Conservation (phyloP, 202 grass and related monocot species). For the Miscanthus sacchariflorus region DNA sequence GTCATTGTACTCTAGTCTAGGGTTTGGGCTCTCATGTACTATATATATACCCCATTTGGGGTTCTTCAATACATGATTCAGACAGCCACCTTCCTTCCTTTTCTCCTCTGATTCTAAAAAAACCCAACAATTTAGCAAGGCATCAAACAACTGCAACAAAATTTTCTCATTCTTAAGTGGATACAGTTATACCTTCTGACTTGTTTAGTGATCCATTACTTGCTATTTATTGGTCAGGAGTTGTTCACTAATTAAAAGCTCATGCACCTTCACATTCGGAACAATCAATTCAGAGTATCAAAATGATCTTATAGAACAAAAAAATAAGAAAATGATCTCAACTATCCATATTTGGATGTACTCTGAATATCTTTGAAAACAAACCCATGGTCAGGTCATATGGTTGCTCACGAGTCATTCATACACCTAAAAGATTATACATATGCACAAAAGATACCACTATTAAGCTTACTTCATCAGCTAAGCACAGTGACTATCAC, state of each 20-base stretch:
- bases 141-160: neutral
- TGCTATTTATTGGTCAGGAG: neutral
- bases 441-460: slow-evolving; percentile 1
- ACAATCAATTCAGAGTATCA: neutral
- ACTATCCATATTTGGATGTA: slow-evolving; percentile 1
- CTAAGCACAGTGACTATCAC: slow-evolving; percentile 5
- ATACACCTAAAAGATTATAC: slow-evolving; percentile 46
- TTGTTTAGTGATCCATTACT: neutral
- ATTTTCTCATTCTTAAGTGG: neutral
- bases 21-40: too few relatives aligned
- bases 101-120: too few relatives aligned
- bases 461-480: slow-evolving; percentile 27
- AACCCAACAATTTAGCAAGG: slow-evolving; percentile 3
- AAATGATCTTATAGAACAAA: neutral
- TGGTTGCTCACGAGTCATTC: slow-evolving; percentile 14
- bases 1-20: too few relatives aligned
- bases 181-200: neutral
- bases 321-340: neutral
- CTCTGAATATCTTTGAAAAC: slow-evolving; percentile 3
- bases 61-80: too few relatives aligned
- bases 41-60: too few relatives aligned
- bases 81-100: too few relatives aligned
- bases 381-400: slow-evolving; percentile 9
- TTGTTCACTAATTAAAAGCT: neutral
- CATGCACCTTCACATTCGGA: slow-evolving; percentile 10